phyloP scores from a whole-genome alignment of 2,329 filamentous ascomycete genomes.

The Claviceps cyperi region DNA sequence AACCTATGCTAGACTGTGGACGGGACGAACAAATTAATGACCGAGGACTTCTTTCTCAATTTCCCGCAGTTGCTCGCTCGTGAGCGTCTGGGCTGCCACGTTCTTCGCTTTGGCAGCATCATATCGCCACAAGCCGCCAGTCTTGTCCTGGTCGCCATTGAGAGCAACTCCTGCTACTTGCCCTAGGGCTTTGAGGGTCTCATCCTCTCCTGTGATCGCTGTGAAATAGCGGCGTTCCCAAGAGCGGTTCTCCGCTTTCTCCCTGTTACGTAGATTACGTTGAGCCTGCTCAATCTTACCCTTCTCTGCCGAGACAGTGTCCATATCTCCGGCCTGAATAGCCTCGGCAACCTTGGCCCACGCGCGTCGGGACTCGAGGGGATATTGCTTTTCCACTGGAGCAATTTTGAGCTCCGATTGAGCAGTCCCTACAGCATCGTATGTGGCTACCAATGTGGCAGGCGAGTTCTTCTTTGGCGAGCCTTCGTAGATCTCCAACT shows the following conservation, averaged over 20 bases:
- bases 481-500: slow-evolving; percentile 63
- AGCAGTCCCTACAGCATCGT: slow-evolving; percentile 41
- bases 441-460: slow-evolving; percentile 39
- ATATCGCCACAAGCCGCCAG: slow-evolving; percentile 46
- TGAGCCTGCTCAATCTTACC: slow-evolving; percentile 81
- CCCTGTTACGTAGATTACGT: slow-evolving; percentile 55
- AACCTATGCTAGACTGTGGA: neutral
- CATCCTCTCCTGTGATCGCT: slow-evolving; percentile 29
- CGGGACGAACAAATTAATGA: slow-evolving; percentile 14
- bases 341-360: slow-evolving; percentile 77
- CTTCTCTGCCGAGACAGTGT: slow-evolving; percentile 65
- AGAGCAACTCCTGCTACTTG: slow-evolving; percentile 29
- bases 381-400: slow-evolving; percentile 65
- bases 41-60: slow-evolving; percentile 32
- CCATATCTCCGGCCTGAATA: slow-evolving; percentile 73
- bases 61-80: slow-evolving; percentile 23
- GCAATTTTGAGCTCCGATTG: slow-evolving; percentile 57
- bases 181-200: slow-evolving; percentile 30
- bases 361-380: slow-evolving; percentile 74
- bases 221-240: slow-evolving; percentile 84
- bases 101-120: slow-evolving; percentile 32
- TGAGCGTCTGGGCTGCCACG: slow-evolving; percentile 22
- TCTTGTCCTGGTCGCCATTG: slow-evolving; percentile 44
- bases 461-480: slow-evolving; percentile 33
- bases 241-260: slow-evolving; percentile 55